phyloP scores from a whole-genome alignment of 140 eudicot genomes.

The Stevia rebaudiana region DNA sequence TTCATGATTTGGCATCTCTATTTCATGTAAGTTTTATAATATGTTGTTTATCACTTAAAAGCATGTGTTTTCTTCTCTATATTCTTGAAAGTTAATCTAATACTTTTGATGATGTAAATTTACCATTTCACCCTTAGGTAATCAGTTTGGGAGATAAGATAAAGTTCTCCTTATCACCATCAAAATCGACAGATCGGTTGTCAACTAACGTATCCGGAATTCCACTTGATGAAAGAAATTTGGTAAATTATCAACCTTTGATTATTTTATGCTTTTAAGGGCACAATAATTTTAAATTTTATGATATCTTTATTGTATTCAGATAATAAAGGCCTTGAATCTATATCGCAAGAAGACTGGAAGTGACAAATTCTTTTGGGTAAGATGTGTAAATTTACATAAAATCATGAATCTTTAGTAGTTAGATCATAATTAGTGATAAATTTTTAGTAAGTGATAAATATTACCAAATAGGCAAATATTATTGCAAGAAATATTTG shows the following conservation, averaged over 20 bases:
- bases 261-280: background rate
- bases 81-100: background rate
- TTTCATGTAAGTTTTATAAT: conserved; percentile 65
- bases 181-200: conserved; percentile 72
- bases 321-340: conserved; percentile 92
- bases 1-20: conserved; percentile 94
- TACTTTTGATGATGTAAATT: conserved; percentile 7
- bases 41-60: background rate
- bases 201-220: conserved; percentile 92
- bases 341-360: conserved; percentile 87
- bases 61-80: background rate
- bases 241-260: conserved; percentile 43
- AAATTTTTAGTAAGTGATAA: background rate
- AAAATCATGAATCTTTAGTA: background rate
- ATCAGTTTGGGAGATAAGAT: conserved; percentile 92
- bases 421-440: background rate
- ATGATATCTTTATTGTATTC: conserved; percentile 28
- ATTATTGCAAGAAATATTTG: background rate
- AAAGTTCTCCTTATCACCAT: conserved; percentile 88
- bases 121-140: conserved; percentile 40
- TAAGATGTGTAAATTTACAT: conserved; percentile 21
- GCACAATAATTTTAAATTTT: background rate
- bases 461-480: background rate
- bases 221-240: conserved; percentile 87
- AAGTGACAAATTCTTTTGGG: conserved; percentile 84